A percentile compares a stretch with the other conserved stretches of the same genome.
Evolutionary conservation across 805 yeast genomes (phyloP).

Genomic region (Barnettozyma pratensis): DNA sequence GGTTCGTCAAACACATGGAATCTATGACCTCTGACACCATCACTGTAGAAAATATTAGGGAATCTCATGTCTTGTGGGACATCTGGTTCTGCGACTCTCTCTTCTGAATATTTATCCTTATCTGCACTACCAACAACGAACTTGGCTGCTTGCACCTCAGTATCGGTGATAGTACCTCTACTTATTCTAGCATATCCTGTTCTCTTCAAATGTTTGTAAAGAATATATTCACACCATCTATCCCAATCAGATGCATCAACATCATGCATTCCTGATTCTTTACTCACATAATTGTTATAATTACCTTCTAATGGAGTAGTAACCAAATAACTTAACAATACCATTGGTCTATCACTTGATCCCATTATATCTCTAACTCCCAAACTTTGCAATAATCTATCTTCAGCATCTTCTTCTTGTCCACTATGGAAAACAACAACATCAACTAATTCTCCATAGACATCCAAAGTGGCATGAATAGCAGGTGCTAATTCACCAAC

Average conservation of each 20-base stretch:
- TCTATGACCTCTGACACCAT: slow-evolving; percentile 89
- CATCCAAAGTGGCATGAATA: slow-evolving; percentile 89
- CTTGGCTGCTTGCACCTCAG: slow-evolving; percentile 94
- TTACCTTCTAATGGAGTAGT: slow-evolving; percentile 85
- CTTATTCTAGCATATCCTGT: slow-evolving; percentile 92
- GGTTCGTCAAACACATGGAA: slow-evolving; percentile 97
- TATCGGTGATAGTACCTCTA: slow-evolving; percentile 91
- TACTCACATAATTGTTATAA: slow-evolving; percentile 86
- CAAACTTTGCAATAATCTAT: slow-evolving; percentile 79
- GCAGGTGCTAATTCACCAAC: slow-evolving; percentile 99
- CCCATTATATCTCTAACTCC: slow-evolving; percentile 79
- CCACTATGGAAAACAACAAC: slow-evolving; percentile 97
- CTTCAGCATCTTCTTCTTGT: slow-evolving; percentile 96
- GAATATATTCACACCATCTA: slow-evolving; percentile 96
- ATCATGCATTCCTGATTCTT: slow-evolving; percentile 81
- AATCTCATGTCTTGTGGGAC: slow-evolving; percentile 63
- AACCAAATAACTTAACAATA: slow-evolving; percentile 85
- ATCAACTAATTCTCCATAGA: slow-evolving; percentile 83
- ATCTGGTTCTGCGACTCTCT: slow-evolving; percentile 47
- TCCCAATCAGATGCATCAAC: slow-evolving; percentile 93
- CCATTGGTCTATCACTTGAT: slow-evolving; percentile 72
- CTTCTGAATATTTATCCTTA: slow-evolving; percentile 44
- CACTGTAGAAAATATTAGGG: slow-evolving; percentile 78
- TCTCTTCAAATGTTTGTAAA: slow-evolving; percentile 81
- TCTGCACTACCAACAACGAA: slow-evolving; percentile 38